Evolutionary conservation across 106 monocot genomes (phyloP), one percentile per base, ranked within the genome.

Genomic region (Allium fistulosum): DNA sequence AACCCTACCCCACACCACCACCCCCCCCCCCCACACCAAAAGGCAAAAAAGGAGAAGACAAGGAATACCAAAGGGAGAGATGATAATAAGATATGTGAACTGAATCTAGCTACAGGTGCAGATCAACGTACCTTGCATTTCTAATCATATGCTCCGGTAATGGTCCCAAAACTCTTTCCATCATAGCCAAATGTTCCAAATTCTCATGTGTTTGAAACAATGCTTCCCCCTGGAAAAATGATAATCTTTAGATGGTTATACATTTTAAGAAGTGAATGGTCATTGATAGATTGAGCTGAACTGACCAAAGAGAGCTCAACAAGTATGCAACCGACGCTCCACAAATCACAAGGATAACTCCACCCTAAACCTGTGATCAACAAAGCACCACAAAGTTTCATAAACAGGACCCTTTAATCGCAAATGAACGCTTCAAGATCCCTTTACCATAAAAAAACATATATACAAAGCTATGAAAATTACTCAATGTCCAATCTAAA

Each of bases 141-240:
- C 71, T 67, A 57, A 88, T 78, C 95, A 96, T 91, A 55, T 77
- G 81, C 57, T 79, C 79, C 15, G 95, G 95, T 12, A 96, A 14
- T 57, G 88, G 85, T 65, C 95, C 95, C 73, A 96, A 77, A 75
- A 88, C 95, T 67, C 88, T 91, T 65, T 95, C 95, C 95, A 95
- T 95, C 95, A 95, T 95, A 7, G 95, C 95, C 63, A 96, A 69
- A 58, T 96, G 95, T 69, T 96, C 95, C 61, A 96, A 76, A 76
- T 96, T 96, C 48, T 96, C 95, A 76, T 96, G 95, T 9, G 95
- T 96, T 57, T 88, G 96, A 80, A 97, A 97, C 46, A 97, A 73
- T 58, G 88, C 92, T 77, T 82, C 84, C 18, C 97, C 97, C 97
- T 97, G 51, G 11, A 83, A 61, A 59, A 37, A 27, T 13, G 55